Base-by-base conservation (phyloP, 768 basidiomycete species). In the Tricholoma terreum region DNA sequence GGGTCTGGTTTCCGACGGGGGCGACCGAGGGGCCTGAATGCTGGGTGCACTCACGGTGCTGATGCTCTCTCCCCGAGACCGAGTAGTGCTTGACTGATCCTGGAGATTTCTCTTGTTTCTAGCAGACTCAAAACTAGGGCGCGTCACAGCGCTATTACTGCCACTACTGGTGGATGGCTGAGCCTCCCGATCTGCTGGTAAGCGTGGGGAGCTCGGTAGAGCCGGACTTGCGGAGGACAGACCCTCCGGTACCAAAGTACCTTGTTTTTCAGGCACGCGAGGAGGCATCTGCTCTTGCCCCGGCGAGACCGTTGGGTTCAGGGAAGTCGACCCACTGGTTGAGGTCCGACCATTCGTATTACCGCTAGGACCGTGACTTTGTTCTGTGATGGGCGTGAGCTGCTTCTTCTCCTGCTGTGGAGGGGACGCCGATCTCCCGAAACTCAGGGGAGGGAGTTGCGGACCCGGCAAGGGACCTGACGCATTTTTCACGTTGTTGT, bases 401-500 rank as follows among this genome's bases (percentile, higher is more conserved):
- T 60, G 60, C 52, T 61, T 63, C 21, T 59, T 60, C 19, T 66
- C 63, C 4, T 55, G 48, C 21, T 59, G 53, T 7, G 60, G 46
- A 10, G 50, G 30, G 24, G 60, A 19, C 30, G 64, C 19, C 2
- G 48, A 45, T 48, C 46, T 15, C 34, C 75, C 78, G 56, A 89
- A 84, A 61, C 65, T 74, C 34, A 90, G 70, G 8, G 84, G 81
- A 5, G 88, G 88, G n/a, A 90, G 70, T 57, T 85, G 85, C 10
- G 82, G 74, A 10, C 76, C 72, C 53, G 68, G 35, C 45, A 14
- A 15, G 6, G 45, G 55, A 52, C 43, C 57, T 51, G 43, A 34
- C 43, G 27, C n/a, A 11, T 38, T 50, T 15, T 52, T 60, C 63
- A 53, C 66, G 59, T 46, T 55, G 48, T 21, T 46, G 43, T 52